These are phyloP conservation scores for Hibiscus mutabilis DNA, from an alignment of 345 rosid species.

Conservation along the genomic window DNA sequence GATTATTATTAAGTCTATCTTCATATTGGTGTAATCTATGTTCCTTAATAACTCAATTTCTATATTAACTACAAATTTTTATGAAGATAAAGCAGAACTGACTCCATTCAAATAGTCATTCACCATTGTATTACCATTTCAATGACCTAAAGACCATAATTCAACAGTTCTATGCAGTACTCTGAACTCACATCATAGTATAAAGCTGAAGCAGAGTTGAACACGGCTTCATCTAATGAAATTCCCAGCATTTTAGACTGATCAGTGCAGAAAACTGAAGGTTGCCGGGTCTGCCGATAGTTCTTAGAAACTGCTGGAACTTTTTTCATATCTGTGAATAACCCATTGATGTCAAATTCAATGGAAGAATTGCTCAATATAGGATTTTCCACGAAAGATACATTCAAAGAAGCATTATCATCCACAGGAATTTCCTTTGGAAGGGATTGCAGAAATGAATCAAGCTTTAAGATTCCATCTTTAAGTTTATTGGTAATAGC, in stretches of 20 bases:
- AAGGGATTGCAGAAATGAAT: conserved; percentile 62
- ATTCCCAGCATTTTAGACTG: conserved; percentile 84
- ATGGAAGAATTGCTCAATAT: conserved; percentile 61
- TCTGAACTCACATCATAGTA: conserved; percentile 73
- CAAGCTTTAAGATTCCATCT: conserved; percentile 73
- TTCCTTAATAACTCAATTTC: not conserved
- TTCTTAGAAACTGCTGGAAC: conserved; percentile 17
- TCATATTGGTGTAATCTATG: not conserved
- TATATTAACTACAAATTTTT: not conserved
- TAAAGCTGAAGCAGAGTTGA: conserved; percentile 80
- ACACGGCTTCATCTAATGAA: conserved; percentile 76
- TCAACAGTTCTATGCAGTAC: not conserved
- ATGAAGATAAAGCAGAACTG: not conserved
- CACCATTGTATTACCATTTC: not conserved
- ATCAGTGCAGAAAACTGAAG: conserved; percentile 49
- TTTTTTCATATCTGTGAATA: conserved; percentile 47
- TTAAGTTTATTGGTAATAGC: conserved; percentile 62
- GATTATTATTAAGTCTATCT: not conserved
- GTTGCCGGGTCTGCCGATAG: conserved; percentile 21
- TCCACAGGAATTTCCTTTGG: conserved; percentile 90
- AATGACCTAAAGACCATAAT: not conserved
- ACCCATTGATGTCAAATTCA: conserved; percentile 72
- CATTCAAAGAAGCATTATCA: conserved; percentile 79
- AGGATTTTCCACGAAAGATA: conserved; percentile 69
- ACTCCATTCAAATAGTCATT: not conserved